Base-by-base conservation (phyloP, 768 basidiomycete species). In the Collybiopsis luxurians region DNA sequence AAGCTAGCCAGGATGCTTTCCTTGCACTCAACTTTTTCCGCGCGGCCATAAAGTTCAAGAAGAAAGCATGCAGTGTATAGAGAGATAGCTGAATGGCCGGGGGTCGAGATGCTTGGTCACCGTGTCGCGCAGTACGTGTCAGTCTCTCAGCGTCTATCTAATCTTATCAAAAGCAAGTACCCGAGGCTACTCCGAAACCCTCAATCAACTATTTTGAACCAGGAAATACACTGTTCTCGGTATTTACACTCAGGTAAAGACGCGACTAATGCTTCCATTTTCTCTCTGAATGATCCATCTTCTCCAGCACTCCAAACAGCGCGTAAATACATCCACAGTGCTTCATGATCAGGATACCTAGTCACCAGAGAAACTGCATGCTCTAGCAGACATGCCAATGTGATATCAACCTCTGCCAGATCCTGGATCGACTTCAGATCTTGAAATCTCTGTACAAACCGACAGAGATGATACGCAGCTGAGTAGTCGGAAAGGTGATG, bases 401-500 rank as follows among this genome's bases (percentile, higher is more conserved):
- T 28, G 26, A 54, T n/a, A 28, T 55, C 31, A 12, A 46, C 19
- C 15, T 34, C 31, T 13, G 24, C 2, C 27, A 56, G 43, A 46
- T 47, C 46, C 23, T 56, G 43, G 17, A 53, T 21, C 19, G 31
- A 44, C 13, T 47, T 39, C 40, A 46, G 23, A 40, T 61, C 60
- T 39, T 67, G 66, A 21, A 71, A 61, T 13, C 66, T 63, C n/a
- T 57, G 60, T 58, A 72, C 64, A n/a, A 83, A 61, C 28, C 66
- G 66, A 60, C 75, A 77, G 39, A 82, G 66, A 58, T 81, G 82
- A 59, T 88, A 80, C 39, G 83, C 74, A 3, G 87, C 82, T 45
- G 85, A 83, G 64, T 84, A 81, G 65, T 90, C 89, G 24, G 84
- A 84, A 28, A 87, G 72, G 63, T 90, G 86, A n/a, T 61, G 66